Evolutionary conservation across 305 asterid species (phyloP), one percentile per base, ranked within the genome.

Genomic region (Stenogyne calaminthoides): DNA sequence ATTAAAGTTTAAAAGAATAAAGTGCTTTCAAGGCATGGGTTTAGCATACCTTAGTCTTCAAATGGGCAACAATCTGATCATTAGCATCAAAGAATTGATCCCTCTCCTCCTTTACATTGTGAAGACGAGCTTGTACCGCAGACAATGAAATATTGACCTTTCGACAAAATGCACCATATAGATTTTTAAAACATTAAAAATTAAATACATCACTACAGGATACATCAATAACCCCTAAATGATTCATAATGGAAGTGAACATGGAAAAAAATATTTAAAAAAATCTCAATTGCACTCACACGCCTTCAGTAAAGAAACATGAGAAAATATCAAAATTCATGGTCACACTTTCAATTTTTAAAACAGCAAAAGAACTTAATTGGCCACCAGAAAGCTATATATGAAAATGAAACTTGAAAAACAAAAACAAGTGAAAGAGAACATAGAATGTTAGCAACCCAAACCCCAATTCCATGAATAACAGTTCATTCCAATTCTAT

Each of bases 61-160:
- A 76, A 82, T 88, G 97, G 70, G 98, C 80, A 79, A 95, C 93
- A 81, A 95, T 82, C 78, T 92, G 92, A 83, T 92, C 96, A 79
- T 95, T 95, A 76, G 98, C 99, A 71, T 95, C 98, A 75, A 88
- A 92, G 82, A 95, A 95, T 70, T 95, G 98, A 77, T 87, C 97
- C 85, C 95, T 88, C 82, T 95, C 98, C 74, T 95, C 99, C 65
- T 65, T 83, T 75, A 70, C 90, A 71, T 90, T 91, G 78, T 76
- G 98, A 72, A 88, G 93, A 77, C 98, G 97, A 69, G 88, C 90
- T 82, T 84, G 85, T 61, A 87, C 90, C 61, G 94, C 89, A 84
- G 96, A 86, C 87, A 95, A 82, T 70, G 96, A 86, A 81, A 69
- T 86, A 83, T 92, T 92, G 76, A 92, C 97, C 99, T 92, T 74